These are phyloP conservation scores for Ustilago loliicola DNA, from an alignment of 1,284 basidiomycete genomes.

Conservation along the genomic window DNA sequence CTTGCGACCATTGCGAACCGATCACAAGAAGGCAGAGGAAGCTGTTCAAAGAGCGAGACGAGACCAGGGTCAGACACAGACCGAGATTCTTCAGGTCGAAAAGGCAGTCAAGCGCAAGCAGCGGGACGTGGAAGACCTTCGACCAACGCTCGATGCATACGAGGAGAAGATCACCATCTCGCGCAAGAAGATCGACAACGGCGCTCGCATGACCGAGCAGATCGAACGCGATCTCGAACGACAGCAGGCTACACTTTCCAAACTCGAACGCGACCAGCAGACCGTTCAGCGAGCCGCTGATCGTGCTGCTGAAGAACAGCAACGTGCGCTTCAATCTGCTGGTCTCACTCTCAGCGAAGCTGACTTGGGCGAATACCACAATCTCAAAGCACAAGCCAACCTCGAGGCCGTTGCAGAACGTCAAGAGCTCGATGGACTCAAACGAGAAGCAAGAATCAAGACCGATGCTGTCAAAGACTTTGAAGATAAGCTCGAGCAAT, in stretches of 20 bases:
- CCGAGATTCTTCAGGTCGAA: constrained; percentile 54
- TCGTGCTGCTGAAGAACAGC: constrained; percentile 78
- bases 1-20: constrained; percentile 81
- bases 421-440: constrained; percentile 83
- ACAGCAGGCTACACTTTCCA: constrained; percentile 76
- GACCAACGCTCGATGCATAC: constrained; percentile 71
- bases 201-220: constrained; percentile 77
- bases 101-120: constrained; percentile 49
- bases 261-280: constrained; percentile 80
- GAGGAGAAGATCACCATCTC: constrained; percentile 91
- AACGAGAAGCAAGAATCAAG: constrained; percentile 84
- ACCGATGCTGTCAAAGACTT: constrained; percentile 75
- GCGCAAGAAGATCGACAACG: constrained; percentile 81
- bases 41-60: constrained; percentile 75
- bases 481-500: constrained; percentile 77
- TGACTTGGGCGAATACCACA: constrained; percentile 87
- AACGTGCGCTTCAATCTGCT: constrained; percentile 77
- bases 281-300: constrained; percentile 73
- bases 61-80: constrained; percentile 54
- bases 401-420: constrained; percentile 86
- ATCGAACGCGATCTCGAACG: constrained; percentile 79
- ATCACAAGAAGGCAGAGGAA: constrained; percentile 84
- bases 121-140: constrained; percentile 50
- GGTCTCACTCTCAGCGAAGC: constrained; percentile 85
- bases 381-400: constrained; percentile 76